These are phyloP conservation scores for Haberlea rhodopensis DNA, from an alignment of 257 asterid genomes.

Conservation along the genomic window DNA sequence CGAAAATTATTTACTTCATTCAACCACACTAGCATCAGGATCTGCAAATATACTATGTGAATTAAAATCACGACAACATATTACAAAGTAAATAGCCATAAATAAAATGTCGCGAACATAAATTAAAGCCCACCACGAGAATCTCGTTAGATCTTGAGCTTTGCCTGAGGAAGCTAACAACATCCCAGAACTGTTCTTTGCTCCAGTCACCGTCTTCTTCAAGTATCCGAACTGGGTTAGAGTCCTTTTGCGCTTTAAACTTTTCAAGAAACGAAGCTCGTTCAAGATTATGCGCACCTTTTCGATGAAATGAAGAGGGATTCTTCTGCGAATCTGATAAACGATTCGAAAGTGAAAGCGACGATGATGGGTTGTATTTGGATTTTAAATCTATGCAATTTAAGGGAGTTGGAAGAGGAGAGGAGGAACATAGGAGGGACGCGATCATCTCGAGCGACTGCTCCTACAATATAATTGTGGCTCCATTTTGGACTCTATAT, in stretches of 20 bases:
- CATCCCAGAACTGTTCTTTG: constrained; percentile 29
- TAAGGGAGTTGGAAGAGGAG: too few relatives aligned
- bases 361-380: too few relatives aligned
- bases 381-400: too few relatives aligned
- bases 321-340: too few relatives aligned
- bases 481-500: too few relatives aligned
- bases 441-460: too few relatives aligned
- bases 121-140: constrained; percentile 18
- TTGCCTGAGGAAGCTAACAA: constrained; percentile 21
- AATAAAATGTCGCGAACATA: not conserved
- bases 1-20: not conserved
- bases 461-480: too few relatives aligned
- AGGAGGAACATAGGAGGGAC: too few relatives aligned
- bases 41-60: not conserved
- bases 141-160: constrained; percentile 25
- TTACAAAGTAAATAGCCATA: not conserved
- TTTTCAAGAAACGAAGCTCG: constrained; percentile 3
- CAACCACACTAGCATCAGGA: not conserved
- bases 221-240: constrained; percentile 22
- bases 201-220: constrained; percentile 32
- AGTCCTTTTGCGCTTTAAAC: not conserved
- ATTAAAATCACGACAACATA: not conserved
- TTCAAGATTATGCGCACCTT: not conserved
- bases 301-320: not conserved
- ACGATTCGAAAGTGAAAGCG: too few relatives aligned